phyloP scores from a whole-genome alignment of 1,284 basidiomycete species.

The Tylopilus sp. region DNA sequence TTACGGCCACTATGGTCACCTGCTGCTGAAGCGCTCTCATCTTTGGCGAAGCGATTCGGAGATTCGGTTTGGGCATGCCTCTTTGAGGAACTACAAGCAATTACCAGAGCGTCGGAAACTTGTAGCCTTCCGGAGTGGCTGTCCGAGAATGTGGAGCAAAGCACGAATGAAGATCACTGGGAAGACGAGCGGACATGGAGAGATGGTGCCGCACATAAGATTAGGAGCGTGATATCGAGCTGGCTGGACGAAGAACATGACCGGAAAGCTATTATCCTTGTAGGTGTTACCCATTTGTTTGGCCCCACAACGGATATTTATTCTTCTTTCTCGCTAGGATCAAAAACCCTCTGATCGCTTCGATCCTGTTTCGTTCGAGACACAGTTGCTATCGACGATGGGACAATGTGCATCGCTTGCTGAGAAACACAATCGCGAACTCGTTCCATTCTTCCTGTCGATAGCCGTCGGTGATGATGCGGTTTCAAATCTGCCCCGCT shows the following conservation, averaged over 20 bases:
- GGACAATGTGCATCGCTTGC: slow-evolving; percentile 75
- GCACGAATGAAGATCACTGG: slow-evolving; percentile 55
- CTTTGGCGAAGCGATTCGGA: slow-evolving; percentile 68
- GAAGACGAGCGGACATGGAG: slow-evolving; percentile 81
- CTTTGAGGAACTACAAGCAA: slow-evolving; percentile 68
- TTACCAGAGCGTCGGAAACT: slow-evolving; percentile 19
- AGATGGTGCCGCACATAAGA: slow-evolving; percentile 75
- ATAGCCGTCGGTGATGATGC: slow-evolving; percentile 50
- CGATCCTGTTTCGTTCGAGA: slow-evolving; percentile 81
- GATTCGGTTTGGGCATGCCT: slow-evolving; percentile 80
- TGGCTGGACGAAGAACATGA: slow-evolving; percentile 54
- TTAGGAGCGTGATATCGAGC: slow-evolving; percentile 56
- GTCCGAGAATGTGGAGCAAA: slow-evolving; percentile 27
- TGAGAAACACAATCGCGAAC: slow-evolving; percentile 86
- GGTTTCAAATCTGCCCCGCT: slow-evolving; percentile 57
- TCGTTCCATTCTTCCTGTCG: slow-evolving; percentile 84
- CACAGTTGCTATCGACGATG: slow-evolving; percentile 80
- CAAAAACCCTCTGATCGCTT: slow-evolving; percentile 76
- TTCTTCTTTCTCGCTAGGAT: slow-evolving; percentile 51
- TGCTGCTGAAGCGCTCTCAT: slow-evolving; percentile 75
- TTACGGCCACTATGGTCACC: slow-evolving; percentile 90
- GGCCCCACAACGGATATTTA: not conserved
- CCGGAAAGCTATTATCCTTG: slow-evolving; percentile 47
- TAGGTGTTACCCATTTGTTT: slow-evolving; percentile 31
- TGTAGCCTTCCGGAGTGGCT: slow-evolving; percentile 28